Percentiles rank a stretch among this genome's conserved stretches.
Evolutionary conservation across 192 early-diverging fungal species (phyloP).

Genomic region (Coemansia sp.): DNA sequence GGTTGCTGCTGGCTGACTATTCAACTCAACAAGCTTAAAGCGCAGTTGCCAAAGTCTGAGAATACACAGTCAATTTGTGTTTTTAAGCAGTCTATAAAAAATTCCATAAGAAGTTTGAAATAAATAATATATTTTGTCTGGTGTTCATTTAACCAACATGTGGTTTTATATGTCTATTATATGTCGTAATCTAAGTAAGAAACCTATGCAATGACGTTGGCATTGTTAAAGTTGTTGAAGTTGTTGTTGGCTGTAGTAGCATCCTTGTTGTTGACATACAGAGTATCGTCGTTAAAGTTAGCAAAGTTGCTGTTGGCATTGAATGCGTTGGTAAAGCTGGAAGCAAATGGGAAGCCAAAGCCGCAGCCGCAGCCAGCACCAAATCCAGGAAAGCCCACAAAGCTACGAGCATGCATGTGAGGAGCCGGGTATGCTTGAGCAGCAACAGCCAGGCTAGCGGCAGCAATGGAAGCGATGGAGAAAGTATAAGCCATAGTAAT

Average conservation of each 20-base stretch:
- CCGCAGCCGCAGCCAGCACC: slow-evolving; percentile 4
- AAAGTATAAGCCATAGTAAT: no score
- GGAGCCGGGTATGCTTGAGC: neutral
- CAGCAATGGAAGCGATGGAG: neutral
- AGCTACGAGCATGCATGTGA: neutral
- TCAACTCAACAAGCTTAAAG: no score
- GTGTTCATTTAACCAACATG: no score
- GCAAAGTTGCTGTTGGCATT: slow-evolving; percentile 9
- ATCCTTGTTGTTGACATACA: slow-evolving; percentile 17
- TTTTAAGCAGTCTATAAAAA: no score
- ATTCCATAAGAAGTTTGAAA: no score
- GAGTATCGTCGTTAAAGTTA: slow-evolving; percentile 22
- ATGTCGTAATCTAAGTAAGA: no score
- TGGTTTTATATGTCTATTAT: no score
- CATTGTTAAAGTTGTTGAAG: slow-evolving; percentile 75
- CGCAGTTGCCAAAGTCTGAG: no score
- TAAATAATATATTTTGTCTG: no score
- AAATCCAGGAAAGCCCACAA: neutral
- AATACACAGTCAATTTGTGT: no score
- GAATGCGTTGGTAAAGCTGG: slow-evolving; percentile 12
- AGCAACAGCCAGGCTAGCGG: slow-evolving; percentile 4
- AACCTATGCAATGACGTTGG: slow-evolving; percentile 61
- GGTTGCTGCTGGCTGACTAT: no score
- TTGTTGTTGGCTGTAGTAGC: slow-evolving; percentile 8
- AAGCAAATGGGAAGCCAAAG: slow-evolving; percentile 8